These are phyloP conservation scores for Debaryomycetaceae sp. DNA, from an alignment of 1,139 yeast species.

Conservation along the genomic window DNA sequence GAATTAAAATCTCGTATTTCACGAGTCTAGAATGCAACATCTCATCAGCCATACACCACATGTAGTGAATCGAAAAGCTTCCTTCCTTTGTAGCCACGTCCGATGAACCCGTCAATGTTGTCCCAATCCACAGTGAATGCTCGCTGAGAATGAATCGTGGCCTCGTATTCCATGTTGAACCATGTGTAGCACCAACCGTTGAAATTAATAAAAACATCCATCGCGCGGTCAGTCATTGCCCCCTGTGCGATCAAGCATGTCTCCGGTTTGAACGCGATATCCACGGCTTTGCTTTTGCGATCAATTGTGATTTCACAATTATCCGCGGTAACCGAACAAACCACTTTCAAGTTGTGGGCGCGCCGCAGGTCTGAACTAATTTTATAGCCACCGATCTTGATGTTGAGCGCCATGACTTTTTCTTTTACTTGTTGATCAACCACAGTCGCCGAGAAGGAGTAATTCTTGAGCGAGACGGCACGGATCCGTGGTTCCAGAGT, in stretches of 20 bases:
- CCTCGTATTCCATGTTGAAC: neutral
- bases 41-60: slow-evolving; percentile 7
- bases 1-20: too few species aligned
- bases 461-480: neutral
- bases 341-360: neutral
- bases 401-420: neutral
- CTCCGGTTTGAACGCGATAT: neutral
- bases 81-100: slow-evolving; percentile 44
- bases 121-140: slow-evolving; percentile 31
- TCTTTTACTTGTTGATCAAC: neutral
- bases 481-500: neutral
- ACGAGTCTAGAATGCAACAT: too few species aligned
- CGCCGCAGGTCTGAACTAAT: neutral
- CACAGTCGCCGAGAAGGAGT: neutral
- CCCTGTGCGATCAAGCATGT: too few species aligned
- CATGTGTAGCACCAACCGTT: slow-evolving; percentile 3
- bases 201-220: neutral
- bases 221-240: neutral
- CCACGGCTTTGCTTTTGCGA: neutral
- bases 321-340: neutral
- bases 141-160: neutral
- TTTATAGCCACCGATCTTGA: neutral
- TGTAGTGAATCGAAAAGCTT: slow-evolving; percentile 30
- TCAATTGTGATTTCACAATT: neutral
- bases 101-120: slow-evolving; percentile 62